Evolutionary conservation across 768 basidiomycete genomes (phyloP).

Genomic region (Russula sp.): DNA sequence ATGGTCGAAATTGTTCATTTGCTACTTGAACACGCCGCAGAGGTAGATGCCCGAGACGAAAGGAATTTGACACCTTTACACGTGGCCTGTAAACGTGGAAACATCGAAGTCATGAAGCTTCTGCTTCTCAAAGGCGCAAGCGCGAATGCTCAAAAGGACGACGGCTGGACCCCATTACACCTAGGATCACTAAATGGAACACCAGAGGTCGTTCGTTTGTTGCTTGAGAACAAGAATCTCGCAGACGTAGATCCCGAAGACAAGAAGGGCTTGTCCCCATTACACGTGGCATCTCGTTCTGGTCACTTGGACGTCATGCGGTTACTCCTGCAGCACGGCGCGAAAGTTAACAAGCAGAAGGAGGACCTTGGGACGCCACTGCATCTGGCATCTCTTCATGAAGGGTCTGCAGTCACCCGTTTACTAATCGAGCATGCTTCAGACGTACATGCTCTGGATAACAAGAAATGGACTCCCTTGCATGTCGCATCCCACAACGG

Average conservation of each 20-base stretch:
- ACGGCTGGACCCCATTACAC: background rate
- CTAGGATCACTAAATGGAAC: background rate
- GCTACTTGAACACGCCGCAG: background rate
- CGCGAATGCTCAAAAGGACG: background rate
- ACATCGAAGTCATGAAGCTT: background rate
- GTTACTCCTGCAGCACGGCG: background rate
- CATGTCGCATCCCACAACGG: background rate
- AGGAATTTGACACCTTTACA: background rate
- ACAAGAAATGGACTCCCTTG: background rate
- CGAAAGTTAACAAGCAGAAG: background rate
- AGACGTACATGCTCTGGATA: background rate
- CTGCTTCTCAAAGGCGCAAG: background rate
- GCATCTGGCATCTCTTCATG: background rate
- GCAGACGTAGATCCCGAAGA: background rate
- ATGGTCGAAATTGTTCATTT: background rate
- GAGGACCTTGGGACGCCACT: background rate
- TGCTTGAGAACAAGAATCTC: background rate
- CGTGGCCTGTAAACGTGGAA: background rate
- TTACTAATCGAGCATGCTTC: background rate
- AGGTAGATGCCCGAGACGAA: background rate
- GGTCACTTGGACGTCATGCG: background rate
- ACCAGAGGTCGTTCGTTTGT: background rate
- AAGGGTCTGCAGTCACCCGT: background rate
- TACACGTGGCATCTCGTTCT: background rate
- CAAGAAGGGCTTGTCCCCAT: background rate